Evolutionary conservation across 2,329 filamentous ascomycete species (phyloP).

Genomic region (Penicillium palitans): DNA sequence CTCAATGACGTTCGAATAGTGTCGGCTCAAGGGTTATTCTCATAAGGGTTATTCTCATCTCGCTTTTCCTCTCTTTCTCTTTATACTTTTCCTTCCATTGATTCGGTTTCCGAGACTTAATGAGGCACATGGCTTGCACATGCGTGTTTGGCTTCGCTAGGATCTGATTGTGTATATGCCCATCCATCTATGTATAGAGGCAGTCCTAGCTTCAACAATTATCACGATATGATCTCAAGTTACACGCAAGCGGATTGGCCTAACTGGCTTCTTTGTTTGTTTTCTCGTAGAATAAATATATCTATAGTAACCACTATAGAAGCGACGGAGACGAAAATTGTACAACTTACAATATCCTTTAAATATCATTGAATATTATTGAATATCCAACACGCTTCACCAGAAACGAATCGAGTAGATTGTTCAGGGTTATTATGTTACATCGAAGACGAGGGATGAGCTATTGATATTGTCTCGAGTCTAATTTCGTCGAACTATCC

Average conservation of each 20-base stretch:
- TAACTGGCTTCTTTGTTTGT: not conserved
- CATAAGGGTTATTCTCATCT: constrained; percentile 2
- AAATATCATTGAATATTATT: too few species aligned
- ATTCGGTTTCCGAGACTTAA: not conserved
- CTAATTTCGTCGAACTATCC: too few species aligned
- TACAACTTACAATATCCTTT: too few species aligned
- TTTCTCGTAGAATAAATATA: not conserved
- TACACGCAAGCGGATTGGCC: not conserved
- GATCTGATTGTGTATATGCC: constrained; percentile 1
- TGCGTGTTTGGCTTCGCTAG: not conserved
- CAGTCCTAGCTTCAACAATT: not conserved
- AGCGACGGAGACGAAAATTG: too few species aligned
- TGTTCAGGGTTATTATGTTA: too few species aligned
- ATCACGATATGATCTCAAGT: constrained; percentile 11
- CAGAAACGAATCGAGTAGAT: too few species aligned
- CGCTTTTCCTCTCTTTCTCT: constrained; percentile 1
- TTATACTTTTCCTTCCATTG: constrained; percentile 5
- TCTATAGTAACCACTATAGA: not conserved
- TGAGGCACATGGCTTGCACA: constrained; percentile 1
- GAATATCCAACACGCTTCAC: too few species aligned
- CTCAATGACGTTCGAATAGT: constrained; percentile 76
- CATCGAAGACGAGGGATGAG: too few species aligned
- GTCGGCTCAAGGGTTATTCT: constrained; percentile 5
- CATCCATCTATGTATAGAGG: not conserved
- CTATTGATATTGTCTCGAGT: too few species aligned